phyloP scores from a whole-genome alignment of 2,329 filamentous ascomycete genomes.

The Aureobasidium sp. region DNA sequence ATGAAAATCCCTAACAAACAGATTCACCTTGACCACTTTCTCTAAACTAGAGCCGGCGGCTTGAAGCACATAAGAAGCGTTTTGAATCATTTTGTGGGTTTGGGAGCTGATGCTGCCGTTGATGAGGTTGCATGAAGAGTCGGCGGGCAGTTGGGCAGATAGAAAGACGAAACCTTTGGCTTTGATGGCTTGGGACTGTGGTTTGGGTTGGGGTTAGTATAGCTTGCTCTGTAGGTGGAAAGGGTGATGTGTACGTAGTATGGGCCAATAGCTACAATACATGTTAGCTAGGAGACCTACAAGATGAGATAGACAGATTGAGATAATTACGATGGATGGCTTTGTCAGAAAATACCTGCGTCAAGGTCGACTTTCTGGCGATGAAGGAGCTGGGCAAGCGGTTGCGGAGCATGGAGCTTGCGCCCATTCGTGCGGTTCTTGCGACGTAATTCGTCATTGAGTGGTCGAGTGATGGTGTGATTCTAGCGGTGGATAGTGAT shows the following conservation, averaged over 20 bases:
- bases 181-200: slow-evolving; percentile 6
- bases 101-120: background rate
- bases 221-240: too few species aligned
- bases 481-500: background rate
- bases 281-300: background rate
- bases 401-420: background rate
- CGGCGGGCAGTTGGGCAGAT: background rate
- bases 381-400: background rate
- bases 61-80: background rate
- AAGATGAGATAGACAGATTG: background rate
- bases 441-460: background rate
- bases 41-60: background rate
- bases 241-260: background rate
- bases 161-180: slow-evolving; percentile 10
- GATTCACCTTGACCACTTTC: slow-evolving; percentile 4
- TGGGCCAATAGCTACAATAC: background rate
- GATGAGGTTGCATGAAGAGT: background rate
- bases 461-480: too few species aligned
- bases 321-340: background rate
- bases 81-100: slow-evolving; percentile 5
- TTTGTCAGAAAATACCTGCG: background rate
- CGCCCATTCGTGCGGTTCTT: background rate
- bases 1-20: background rate
- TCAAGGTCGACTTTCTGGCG: background rate
- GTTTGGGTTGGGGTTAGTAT: too few species aligned